Conservation (phyloP, 352 stramenopile species). For the Phytophthora pistaciae region DNA sequence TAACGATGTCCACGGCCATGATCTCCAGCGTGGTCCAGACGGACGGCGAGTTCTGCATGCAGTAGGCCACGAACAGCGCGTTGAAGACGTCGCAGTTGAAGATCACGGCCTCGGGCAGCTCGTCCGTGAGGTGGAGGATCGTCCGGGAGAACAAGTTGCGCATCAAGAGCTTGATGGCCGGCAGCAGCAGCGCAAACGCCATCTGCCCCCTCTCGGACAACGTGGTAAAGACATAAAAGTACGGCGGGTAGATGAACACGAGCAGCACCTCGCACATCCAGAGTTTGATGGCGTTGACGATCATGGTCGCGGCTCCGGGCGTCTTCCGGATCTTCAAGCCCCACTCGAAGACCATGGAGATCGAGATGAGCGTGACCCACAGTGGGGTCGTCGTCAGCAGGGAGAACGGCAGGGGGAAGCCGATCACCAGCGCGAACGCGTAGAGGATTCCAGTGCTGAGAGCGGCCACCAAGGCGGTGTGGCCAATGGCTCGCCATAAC, state of each 20-base stretch:
- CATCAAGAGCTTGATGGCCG: slow-evolving; percentile 21
- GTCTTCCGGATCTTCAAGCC: slow-evolving; percentile 6
- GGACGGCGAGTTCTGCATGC: slow-evolving; percentile 35
- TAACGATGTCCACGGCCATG: slow-evolving; percentile 23
- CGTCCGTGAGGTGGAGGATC: slow-evolving; percentile 18
- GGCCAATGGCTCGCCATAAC: not conserved
- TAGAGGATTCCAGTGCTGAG: slow-evolving; percentile 12
- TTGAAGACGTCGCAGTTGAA: slow-evolving; percentile 37
- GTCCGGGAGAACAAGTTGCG: slow-evolving; percentile 22
- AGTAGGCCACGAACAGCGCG: slow-evolving; percentile 30
- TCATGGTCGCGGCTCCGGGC: slow-evolving; percentile 5
- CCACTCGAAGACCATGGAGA: slow-evolving; percentile 10
- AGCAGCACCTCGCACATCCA: slow-evolving; percentile 26
- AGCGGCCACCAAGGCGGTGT: slow-evolving; percentile 3
- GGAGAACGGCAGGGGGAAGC: slow-evolving; percentile 22
- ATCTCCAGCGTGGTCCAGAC: slow-evolving; percentile 25
- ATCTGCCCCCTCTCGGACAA: slow-evolving; percentile 8
- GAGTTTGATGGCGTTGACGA: slow-evolving; percentile 16
- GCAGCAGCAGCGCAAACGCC: slow-evolving; percentile 24
- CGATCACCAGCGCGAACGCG: slow-evolving; percentile 2
- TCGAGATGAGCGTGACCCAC: slow-evolving; percentile 12
- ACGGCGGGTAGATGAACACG: slow-evolving; percentile 23
- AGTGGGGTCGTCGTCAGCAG: slow-evolving; percentile 6
- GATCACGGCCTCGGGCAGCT: slow-evolving; percentile 27
- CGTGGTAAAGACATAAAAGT: slow-evolving; percentile 25